A percentile compares a stretch with the other conserved stretches of the same genome.
phyloP scores from a whole-genome alignment of 257 asterid species.

The Primulina eburnea region DNA sequence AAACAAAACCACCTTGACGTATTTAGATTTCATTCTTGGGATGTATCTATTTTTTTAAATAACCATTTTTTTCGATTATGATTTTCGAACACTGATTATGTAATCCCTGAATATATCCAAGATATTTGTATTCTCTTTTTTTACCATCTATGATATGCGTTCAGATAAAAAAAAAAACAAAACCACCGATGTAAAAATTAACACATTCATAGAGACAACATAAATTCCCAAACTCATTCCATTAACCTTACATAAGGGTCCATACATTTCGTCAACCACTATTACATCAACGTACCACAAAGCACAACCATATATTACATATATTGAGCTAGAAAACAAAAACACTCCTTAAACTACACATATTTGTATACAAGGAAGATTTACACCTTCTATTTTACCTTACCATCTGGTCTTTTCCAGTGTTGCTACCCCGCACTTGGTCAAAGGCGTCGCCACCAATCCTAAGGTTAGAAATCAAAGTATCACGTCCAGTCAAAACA shows the following conservation, averaged over 20 bases:
- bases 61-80: no score
- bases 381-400: conserved; percentile 35
- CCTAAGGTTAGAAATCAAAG: conserved; percentile 75
- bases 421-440: conserved; percentile 23
- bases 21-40: no score
- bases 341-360: conserved; percentile 15
- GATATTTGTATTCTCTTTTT: no score
- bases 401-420: conserved; percentile 39
- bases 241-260: conserved; percentile 9
- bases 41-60: no score
- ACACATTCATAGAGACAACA: background rate
- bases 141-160: no score
- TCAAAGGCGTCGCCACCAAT: conserved; percentile 44
- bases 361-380: conserved; percentile 20
- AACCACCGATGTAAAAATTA: background rate
- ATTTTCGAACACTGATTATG: no score
- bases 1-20: background rate
- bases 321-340: conserved; percentile 23
- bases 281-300: conserved; percentile 14
- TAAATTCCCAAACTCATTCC: background rate
- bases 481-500: conserved; percentile 73
- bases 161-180: no score
- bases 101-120: no score
- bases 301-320: background rate
- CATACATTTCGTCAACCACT: background rate